Evolutionary conservation across 2,329 filamentous ascomycete genomes (phyloP), one percentile per base, ranked within the genome.

Genomic region (Fusarium pininemorale): DNA sequence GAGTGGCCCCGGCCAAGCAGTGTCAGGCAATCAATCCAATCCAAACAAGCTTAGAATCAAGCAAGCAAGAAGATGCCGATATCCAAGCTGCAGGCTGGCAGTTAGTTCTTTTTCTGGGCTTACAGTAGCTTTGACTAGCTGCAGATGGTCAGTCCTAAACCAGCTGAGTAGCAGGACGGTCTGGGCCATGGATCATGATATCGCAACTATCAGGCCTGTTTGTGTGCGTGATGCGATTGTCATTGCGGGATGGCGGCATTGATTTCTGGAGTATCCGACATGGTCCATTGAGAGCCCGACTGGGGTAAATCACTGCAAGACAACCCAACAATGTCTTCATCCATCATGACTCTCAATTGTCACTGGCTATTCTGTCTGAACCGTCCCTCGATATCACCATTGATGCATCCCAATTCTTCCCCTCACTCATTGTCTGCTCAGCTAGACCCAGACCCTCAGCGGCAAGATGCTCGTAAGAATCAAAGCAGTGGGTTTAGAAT

Each of bases 401-500:
- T 45, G 30, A 59, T 28, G 18, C 24, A 22, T 47, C 44, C 32
- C 41, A n/a, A 39, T 57, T 24, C 44, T 39, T 47, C 30, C 56
- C 42, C 54, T 47, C 48, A 32, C 38, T 32, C 35, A 24, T 41
- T 44, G 37, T 47, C 57, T 54, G 22, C 14, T 53, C 39, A 44
- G 47, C 47, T 65, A 54, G 69, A 56, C 48, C 30, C 59, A 38
- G 35, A 60, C 47, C 35, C 51, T 57, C 59, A 72, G 55, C 67
- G 51, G 68, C 44, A 57, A 63, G 51, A 56, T 47, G 22, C 71
- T 74, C 72, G 60, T 66, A 66, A 62, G n/a, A 63, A 72, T 58
- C 44, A 63, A 70, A 70, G 65, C 32, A 58, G 57, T 57, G 69
- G 72, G 63, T 48, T 76, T 69, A 66, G 67, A 78, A 78, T 78